A percentile compares a stretch with the other conserved stretches of the same genome.
These are phyloP conservation scores for Ilyonectria destructans DNA, from an alignment of 2,329 filamentous ascomycete species.

Conservation along the genomic window DNA sequence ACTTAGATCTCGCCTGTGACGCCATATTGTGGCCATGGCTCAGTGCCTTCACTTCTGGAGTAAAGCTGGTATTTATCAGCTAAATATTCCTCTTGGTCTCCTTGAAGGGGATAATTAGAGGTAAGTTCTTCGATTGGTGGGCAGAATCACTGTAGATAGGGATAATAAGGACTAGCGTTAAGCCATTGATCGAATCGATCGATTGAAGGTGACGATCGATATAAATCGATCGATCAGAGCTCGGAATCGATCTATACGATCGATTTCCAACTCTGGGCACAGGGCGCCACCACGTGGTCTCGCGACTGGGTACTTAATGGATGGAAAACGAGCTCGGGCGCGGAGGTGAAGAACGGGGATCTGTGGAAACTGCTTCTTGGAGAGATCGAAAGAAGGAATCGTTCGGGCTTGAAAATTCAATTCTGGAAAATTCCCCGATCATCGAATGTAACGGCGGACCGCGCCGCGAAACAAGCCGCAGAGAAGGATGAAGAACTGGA, in stretches of 20 bases:
- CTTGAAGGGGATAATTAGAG: not conserved
- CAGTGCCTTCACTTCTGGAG: no score
- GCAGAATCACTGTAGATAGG: not conserved
- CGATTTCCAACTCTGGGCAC: no score
- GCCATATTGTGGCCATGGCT: no score
- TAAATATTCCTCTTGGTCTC: not conserved
- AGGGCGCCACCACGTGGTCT: constrained; percentile 31
- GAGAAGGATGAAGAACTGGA: not conserved
- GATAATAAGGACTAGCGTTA: not conserved
- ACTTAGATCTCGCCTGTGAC: no score
- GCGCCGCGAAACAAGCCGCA: constrained; percentile 55
- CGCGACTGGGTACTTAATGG: constrained; percentile 51
- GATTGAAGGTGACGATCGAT: no score
- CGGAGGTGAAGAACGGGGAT: constrained; percentile 65
- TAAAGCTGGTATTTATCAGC: constrained; percentile 6
- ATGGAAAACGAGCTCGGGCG: constrained; percentile 58
- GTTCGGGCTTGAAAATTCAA: constrained; percentile 54
- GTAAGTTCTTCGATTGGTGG: not conserved
- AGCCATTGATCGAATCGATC: not conserved
- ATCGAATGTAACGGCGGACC: constrained; percentile 62
- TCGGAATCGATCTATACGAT: no score
- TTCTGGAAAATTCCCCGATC: constrained; percentile 66
- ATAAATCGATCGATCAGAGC: no score
- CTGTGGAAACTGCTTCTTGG: constrained; percentile 66
- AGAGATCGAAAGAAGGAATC: constrained; percentile 53